A percentile compares a stretch with the other conserved stretches of the same genome.
Evolutionary conservation across 805 yeast genomes (phyloP).

Genomic region (Kuraishia ogatae): DNA sequence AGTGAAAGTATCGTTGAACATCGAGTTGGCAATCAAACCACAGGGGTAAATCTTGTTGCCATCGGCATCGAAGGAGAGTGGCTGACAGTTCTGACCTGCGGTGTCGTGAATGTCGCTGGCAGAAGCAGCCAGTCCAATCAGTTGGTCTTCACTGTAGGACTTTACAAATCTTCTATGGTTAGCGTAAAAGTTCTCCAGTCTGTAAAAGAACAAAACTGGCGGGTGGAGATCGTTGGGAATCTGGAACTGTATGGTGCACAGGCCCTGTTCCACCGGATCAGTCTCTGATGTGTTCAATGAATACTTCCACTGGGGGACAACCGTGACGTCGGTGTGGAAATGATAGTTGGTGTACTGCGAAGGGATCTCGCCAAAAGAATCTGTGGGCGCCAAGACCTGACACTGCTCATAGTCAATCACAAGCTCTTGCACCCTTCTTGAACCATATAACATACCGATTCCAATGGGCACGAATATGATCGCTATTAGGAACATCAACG

Average conservation of each 20-base stretch:
- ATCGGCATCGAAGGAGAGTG: constrained; percentile 39
- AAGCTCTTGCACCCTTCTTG: constrained; percentile 68
- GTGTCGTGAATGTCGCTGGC: constrained; percentile 43
- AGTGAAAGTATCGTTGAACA: constrained; percentile 70
- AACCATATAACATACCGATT: constrained; percentile 70
- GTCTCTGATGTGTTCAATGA: constrained; percentile 28
- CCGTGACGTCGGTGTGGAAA: constrained; percentile 35
- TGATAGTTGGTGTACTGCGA: constrained; percentile 43
- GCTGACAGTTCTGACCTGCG: constrained; percentile 52
- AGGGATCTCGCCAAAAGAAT: constrained; percentile 49
- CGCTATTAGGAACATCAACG: constrained; percentile 65
- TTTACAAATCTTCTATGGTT: constrained; percentile 93
- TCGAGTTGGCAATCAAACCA: constrained; percentile 74
- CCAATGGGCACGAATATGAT: constrained; percentile 89
- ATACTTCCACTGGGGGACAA: constrained; percentile 62
- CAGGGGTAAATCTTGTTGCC: constrained; percentile 67
- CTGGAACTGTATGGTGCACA: constrained; percentile 67
- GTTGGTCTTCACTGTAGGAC: constrained; percentile 72
- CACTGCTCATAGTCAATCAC: constrained; percentile 74
- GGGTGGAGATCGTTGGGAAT: constrained; percentile 66
- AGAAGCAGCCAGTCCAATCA: constrained; percentile 65
- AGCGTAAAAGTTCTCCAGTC: constrained; percentile 80
- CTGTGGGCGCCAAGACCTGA: constrained; percentile 33
- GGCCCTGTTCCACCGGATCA: constrained; percentile 35
- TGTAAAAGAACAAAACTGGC: constrained; percentile 73